Evolutionary conservation across 164 flowering plant species (phyloP).

Genomic region (Aristolochia californica): DNA sequence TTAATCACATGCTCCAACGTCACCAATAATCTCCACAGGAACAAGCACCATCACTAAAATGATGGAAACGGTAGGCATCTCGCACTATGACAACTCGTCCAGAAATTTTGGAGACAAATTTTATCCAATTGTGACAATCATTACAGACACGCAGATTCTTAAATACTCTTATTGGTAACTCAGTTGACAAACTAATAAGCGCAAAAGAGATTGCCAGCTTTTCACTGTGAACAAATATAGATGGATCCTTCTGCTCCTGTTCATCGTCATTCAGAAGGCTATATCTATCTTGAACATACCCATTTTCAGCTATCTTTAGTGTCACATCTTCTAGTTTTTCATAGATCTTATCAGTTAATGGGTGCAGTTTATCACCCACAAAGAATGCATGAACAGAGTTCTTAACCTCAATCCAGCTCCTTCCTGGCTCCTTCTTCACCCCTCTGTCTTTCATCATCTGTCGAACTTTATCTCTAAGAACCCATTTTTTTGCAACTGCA

Average conservation of each 20-base stretch:
- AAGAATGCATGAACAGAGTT: constrained; percentile 24
- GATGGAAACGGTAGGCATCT: constrained; percentile 30
- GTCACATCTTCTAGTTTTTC: constrained; percentile 19
- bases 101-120: constrained; percentile 16
- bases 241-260: constrained; percentile 21
- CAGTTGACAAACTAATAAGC: constrained; percentile 18
- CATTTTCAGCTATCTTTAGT: constrained; percentile 13
- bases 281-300: constrained; percentile 19
- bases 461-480: constrained; percentile 17
- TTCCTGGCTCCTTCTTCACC: constrained; percentile 28
- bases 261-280: constrained; percentile 19
- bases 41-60: constrained; percentile 20
- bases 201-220: constrained; percentile 26
- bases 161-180: constrained; percentile 17
- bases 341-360: constrained; percentile 19
- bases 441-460: constrained; percentile 26
- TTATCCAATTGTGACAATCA: constrained; percentile 31
- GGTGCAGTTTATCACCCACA: constrained; percentile 27
- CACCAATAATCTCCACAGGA: constrained; percentile 30
- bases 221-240: constrained; percentile 20
- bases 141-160: constrained; percentile 29
- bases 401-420: constrained; percentile 26
- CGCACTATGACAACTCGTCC: constrained; percentile 16
- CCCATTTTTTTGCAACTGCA: constrained; percentile 24
- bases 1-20: neutral